phyloP scores from a whole-genome alignment of 2,329 filamentous ascomycete genomes.

The Sclerotinia sclerotiorum region DNA sequence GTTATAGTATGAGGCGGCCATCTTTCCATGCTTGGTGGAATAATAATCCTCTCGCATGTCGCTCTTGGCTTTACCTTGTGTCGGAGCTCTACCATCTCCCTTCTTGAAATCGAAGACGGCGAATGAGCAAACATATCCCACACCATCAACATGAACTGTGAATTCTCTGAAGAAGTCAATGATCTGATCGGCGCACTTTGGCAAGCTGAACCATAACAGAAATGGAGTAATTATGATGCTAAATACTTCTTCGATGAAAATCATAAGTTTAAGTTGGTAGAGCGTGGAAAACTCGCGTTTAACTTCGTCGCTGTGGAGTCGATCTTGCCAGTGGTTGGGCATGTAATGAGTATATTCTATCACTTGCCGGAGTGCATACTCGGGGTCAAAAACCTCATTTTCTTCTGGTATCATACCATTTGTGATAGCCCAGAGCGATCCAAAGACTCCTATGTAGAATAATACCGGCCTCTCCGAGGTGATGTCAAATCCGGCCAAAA shows the following conservation, averaged over 20 bases:
- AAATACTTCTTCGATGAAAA: constrained; percentile 88
- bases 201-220: constrained; percentile 81
- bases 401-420: constrained; percentile 85
- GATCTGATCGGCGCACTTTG: constrained; percentile 85
- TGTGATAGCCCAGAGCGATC: constrained; percentile 78
- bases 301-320: constrained; percentile 91
- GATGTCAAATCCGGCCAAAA: constrained; percentile 89
- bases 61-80: constrained; percentile 40
- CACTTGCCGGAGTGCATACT: constrained; percentile 83
- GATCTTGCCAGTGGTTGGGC: constrained; percentile 82
- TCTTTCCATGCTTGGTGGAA: constrained; percentile 92
- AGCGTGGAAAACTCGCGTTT: constrained; percentile 85
- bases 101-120: constrained; percentile 97
- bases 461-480: constrained; percentile 84
- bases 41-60: constrained; percentile 88
- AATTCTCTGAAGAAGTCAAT: constrained; percentile 99
- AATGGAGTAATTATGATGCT: constrained; percentile 92
- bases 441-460: constrained; percentile 84
- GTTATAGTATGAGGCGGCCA: constrained; percentile 95
- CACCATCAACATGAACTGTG: constrained; percentile 91
- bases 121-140: constrained; percentile 96
- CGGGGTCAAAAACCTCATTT: constrained; percentile 85
- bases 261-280: constrained; percentile 88
- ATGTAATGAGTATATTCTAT: constrained; percentile 92
- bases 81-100: constrained; percentile 58